These are phyloP conservation scores for Fomitiporia mediterranea DNA, from an alignment of 1,284 basidiomycete genomes.

Conservation along the genomic window DNA sequence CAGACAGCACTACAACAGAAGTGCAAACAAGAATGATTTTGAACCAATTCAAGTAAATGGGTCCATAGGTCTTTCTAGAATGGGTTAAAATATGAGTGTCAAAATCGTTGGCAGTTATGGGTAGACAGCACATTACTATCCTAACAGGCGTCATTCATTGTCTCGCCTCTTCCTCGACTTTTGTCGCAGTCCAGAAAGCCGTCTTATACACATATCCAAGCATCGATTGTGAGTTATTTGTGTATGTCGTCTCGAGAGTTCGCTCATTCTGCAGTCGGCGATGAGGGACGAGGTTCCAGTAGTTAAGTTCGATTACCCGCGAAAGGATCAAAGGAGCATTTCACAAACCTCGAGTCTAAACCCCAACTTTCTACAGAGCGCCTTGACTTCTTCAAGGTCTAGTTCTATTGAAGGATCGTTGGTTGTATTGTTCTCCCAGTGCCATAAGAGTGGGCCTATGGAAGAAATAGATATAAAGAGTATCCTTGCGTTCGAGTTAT, in stretches of 20 bases:
- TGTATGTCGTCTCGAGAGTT: slow-evolving; percentile 82
- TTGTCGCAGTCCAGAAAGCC: slow-evolving; percentile 83
- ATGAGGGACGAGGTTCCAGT: no score
- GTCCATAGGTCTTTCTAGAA: no score
- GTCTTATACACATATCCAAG: slow-evolving; percentile 85
- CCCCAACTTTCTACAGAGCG: slow-evolving; percentile 70
- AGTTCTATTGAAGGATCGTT: slow-evolving; percentile 85
- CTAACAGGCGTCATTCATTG: no score
- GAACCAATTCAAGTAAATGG: no score
- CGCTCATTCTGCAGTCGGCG: slow-evolving; percentile 69
- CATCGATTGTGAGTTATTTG: slow-evolving; percentile 80
- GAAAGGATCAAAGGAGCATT: no score
- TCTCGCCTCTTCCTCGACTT: slow-evolving; percentile 31
- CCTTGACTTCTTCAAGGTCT: slow-evolving; percentile 83
- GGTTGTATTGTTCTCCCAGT: slow-evolving; percentile 85
- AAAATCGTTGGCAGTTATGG: no score
- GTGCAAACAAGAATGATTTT: no score
- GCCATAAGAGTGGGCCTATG: slow-evolving; percentile 89
- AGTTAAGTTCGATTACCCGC: no score
- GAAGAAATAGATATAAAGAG: background rate
- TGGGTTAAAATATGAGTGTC: no score
- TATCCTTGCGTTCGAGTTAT: background rate
- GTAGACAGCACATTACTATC: no score
- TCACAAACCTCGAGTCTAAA: slow-evolving; percentile 76
- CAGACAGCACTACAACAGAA: no score